Evolutionary conservation across 768 basidiomycete species (phyloP), one percentile per base, ranked within the genome.

Genomic region (Tylopilus intermedius): DNA sequence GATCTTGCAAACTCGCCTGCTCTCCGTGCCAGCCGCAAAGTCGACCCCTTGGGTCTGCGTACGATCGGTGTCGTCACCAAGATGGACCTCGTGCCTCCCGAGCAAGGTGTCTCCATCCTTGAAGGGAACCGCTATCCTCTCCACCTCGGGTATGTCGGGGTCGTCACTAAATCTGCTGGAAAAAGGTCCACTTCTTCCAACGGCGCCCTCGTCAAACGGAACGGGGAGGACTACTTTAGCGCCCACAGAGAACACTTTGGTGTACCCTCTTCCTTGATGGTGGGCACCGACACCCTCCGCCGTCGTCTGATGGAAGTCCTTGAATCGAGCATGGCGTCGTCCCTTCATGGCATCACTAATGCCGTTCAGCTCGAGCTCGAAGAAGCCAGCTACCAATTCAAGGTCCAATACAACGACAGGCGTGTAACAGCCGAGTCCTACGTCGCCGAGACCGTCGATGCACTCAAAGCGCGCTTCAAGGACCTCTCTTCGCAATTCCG

Each of bases 1-100:
- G 96, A 99, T 73, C 79, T 99, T 11, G 96, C 96, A 55, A 99
- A 99, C 69, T 96, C 94, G 0, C 94, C 96, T 7, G 96, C 96
- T 0, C 74, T 99, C 46, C 79, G 93, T 46, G 94, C 96, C 0
- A 94, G 92, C 68, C 79, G 94, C 39, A 87, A 89, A 57, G 90
- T 98, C 4, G 96, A 99, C 65, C 95, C 95, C 3, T 75, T 99
- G 14, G 96, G 96, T 14, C 74, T 94, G 50, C 83, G 96, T 24
- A 99, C 96, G 2, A 94, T 99, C 59, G 96, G 96, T 27, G 96
- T 99, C 14, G 79, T 99, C 40, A 99, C 96, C 21, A 99, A 99
- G 78, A 97, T 99, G 96, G 96, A 99, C 67, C 76, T 99, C 32
- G 93, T 99, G 15, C 77, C 85, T 38, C 81, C 95, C 3, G 87